Conservation (phyloP, 2,329 filamentous ascomycete species). For the Hymenotorrendiella dingleyae region DNA sequence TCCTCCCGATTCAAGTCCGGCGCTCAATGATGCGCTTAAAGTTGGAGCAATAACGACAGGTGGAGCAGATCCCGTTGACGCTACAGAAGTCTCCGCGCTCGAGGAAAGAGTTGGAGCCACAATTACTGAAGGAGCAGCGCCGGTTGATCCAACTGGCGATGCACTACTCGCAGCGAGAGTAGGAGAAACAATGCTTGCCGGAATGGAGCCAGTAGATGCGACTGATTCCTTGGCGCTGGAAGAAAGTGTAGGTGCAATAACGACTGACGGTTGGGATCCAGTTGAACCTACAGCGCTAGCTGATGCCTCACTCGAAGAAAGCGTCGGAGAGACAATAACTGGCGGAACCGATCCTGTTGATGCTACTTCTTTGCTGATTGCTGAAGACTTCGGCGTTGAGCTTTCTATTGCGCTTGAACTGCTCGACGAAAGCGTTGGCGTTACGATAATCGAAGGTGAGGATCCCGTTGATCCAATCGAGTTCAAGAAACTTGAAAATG, state of each 20-base stretch:
- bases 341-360: constrained; percentile 2
- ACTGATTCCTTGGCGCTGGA: not conserved
- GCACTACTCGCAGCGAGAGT: not conserved
- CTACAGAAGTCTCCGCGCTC: not conserved
- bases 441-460: constrained; percentile 1
- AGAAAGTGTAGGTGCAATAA: not conserved
- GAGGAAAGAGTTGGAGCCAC: not conserved
- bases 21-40: too few species aligned
- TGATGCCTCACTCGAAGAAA: not conserved
- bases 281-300: not conserved
- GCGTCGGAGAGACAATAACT: constrained; percentile 1
- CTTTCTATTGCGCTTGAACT: not conserved
- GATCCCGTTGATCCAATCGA: constrained; percentile 4
- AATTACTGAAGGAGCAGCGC: not conserved
- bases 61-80: not conserved
- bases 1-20: too few species aligned
- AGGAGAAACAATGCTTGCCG: constrained; percentile 2
- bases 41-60: not conserved
- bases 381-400: not conserved
- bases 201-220: constrained; percentile 4
- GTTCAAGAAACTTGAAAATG: not conserved
- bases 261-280: not conserved
- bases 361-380: constrained; percentile 2
- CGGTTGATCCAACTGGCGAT: not conserved
- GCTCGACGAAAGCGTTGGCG: constrained; percentile 1